Base-by-base conservation (phyloP, 2,329 filamentous ascomycete species). In the Diaporthe helianthi region DNA sequence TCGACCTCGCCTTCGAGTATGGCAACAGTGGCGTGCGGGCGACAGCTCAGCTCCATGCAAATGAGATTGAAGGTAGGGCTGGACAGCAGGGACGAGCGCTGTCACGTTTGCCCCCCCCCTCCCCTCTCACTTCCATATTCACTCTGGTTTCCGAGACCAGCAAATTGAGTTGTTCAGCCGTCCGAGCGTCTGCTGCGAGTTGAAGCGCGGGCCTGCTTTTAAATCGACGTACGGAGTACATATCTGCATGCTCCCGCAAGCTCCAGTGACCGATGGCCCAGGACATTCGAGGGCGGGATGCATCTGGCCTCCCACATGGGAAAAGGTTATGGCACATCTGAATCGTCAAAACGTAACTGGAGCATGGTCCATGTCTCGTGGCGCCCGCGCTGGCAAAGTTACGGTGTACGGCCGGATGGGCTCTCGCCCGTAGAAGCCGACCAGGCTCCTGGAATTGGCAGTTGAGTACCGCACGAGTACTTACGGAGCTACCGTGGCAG, bases 171-270 rank as follows among this genome's bases (percentile, higher is more conserved):
- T 67, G 29, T 36, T 51, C 26, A 24, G 29, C 44, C 41, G 65
- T 67, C 65, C 65, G 52, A 67, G 65, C 65, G 65, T 31, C 19
- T 58, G 22, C 52, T 58, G 53, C 51, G 44, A 51, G 65, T 47
- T 17, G 52, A 38, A 67, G 65, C 65, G 65, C 65, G 65, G 65
- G 46, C 65, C 65, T 67, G 65, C 52, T 67, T 46, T 67, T 67
- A 67, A 49, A 67, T 67, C 41, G 52, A 58, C 26, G 54, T 49
- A 49, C 29, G 29, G 58, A 63, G 41, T 47, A 49, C 41, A 44
- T 33, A 29, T 36, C 58, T 63, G 58, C 58, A 49, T 8, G 58
- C 29, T 63, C 58, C 58, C 58, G 58, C 29, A 29, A 49, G 41
- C 58, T 49, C 58, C 58, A 47, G 13, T 47, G 58, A 61, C 26